These are phyloP conservation scores for Clarireedia sp. DNA, from an alignment of 2,329 filamentous ascomycete species.

Conservation along the genomic window DNA sequence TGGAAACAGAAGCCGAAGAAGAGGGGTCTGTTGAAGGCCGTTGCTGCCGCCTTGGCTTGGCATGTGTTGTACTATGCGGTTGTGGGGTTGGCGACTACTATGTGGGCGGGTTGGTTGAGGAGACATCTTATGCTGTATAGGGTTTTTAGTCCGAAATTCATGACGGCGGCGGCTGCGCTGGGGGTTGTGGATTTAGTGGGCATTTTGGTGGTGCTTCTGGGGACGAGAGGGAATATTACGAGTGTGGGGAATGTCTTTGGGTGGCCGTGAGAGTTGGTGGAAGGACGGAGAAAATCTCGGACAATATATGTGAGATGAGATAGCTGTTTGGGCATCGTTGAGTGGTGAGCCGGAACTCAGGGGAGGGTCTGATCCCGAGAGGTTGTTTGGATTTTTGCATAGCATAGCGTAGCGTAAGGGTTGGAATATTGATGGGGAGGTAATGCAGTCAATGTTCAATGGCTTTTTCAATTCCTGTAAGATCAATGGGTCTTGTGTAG, in stretches of 20 bases:
- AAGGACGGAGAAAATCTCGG: neutral
- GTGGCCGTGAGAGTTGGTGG: slow-evolving; percentile 32
- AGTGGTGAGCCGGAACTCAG: neutral
- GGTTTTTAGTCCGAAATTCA: slow-evolving; percentile 85
- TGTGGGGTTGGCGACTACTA: slow-evolving; percentile 76
- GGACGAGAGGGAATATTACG: slow-evolving; percentile 66
- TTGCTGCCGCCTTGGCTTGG: slow-evolving; percentile 62
- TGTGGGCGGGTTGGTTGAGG: slow-evolving; percentile 81
- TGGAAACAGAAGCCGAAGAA: slow-evolving; percentile 85
- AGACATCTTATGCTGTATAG: slow-evolving; percentile 95
- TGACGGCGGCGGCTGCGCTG: slow-evolving; percentile 67
- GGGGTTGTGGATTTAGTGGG: slow-evolving; percentile 70
- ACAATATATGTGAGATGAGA: neutral
- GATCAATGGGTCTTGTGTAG: too few relatives aligned
- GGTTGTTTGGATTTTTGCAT: neutral
- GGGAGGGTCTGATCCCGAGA: neutral
- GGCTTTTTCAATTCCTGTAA: too few relatives aligned
- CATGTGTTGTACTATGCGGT: slow-evolving; percentile 78
- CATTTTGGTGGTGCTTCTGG: slow-evolving; percentile 62
- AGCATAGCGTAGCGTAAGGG: neutral
- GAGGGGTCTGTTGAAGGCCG: slow-evolving; percentile 38
- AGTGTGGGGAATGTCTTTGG: slow-evolving; percentile 87
- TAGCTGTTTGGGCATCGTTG: neutral
- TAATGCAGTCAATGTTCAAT: too few relatives aligned
- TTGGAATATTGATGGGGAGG: neutral